Percentiles rank a stretch among this genome's conserved stretches.
Conservation (phyloP, 495 filamentous ascomycete genomes). For the Hamigera avellanea region DNA sequence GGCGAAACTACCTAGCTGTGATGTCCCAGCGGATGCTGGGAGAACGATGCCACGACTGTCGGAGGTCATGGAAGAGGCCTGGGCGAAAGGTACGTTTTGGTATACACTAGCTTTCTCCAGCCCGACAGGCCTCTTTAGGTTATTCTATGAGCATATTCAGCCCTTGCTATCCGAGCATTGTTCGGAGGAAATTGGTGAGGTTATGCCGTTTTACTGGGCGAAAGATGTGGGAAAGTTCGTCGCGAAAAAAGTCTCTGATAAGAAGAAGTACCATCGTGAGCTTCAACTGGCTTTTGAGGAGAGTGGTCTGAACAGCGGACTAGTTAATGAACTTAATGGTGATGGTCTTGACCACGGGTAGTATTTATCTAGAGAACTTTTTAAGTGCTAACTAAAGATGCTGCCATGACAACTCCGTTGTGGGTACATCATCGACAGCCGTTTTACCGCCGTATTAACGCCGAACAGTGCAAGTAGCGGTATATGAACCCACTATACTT, state of each 20-base stretch:
- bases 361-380: no score
- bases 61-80: conserved; percentile 6
- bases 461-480: no score
- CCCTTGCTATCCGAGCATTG: conserved; percentile 8
- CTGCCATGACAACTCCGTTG: no score
- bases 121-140: conserved; percentile 11
- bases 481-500: no score
- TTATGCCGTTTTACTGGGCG: conserved; percentile 12
- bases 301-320: no score
- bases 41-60: conserved; percentile 5
- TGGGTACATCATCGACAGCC: no score
- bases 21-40: no score
- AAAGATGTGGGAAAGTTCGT: conserved; percentile 7
- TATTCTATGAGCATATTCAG: conserved; percentile 9
- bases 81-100: conserved; percentile 13
- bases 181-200: conserved; percentile 10
- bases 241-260: conserved; percentile 8
- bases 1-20: not conserved
- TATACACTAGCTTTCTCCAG: conserved; percentile 13
- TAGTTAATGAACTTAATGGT: no score
- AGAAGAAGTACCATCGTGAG: conserved; percentile 9
- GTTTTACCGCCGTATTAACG: no score
- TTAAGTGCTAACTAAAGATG: no score
- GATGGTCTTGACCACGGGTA: no score
- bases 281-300: no score